phyloP scores from a whole-genome alignment of 768 basidiomycete genomes.

The Lentinula lateritia region DNA sequence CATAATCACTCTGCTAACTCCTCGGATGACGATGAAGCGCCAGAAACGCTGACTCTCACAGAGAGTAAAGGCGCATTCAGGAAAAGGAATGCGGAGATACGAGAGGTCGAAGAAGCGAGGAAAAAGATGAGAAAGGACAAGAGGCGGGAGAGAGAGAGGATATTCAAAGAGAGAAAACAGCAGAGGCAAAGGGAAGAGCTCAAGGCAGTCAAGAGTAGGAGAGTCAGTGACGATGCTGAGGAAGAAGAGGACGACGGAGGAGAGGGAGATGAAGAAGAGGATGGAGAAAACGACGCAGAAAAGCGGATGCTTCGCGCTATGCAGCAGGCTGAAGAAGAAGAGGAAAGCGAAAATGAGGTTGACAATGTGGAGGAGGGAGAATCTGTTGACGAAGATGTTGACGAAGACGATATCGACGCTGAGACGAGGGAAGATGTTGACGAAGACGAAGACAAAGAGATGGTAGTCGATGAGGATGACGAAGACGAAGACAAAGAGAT shows the following conservation, averaged over 20 bases:
- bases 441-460: background rate
- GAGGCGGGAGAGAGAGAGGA: background rate
- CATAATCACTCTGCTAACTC: no score
- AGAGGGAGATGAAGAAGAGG: background rate
- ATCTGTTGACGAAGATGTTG: background rate
- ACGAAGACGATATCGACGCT: background rate
- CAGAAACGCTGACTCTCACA: background rate
- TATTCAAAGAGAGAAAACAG: background rate
- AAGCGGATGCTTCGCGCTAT: background rate
- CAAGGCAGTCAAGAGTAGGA: no score
- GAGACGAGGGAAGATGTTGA: background rate
- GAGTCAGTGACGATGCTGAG: background rate
- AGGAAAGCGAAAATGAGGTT: background rate
- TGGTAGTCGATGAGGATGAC: background rate
- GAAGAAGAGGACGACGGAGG: background rate
- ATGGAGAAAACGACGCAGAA: background rate
- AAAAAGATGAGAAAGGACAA: background rate
- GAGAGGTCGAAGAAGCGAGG: background rate
- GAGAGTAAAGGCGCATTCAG: background rate
- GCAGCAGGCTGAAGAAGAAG: background rate
- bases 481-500: background rate
- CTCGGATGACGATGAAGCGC: background rate
- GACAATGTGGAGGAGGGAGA: background rate
- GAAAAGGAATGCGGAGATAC: background rate
- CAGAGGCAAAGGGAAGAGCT: no score